phyloP scores from a whole-genome alignment of 83 land plant genomes.

The Diphasiastrum complanatum region DNA sequence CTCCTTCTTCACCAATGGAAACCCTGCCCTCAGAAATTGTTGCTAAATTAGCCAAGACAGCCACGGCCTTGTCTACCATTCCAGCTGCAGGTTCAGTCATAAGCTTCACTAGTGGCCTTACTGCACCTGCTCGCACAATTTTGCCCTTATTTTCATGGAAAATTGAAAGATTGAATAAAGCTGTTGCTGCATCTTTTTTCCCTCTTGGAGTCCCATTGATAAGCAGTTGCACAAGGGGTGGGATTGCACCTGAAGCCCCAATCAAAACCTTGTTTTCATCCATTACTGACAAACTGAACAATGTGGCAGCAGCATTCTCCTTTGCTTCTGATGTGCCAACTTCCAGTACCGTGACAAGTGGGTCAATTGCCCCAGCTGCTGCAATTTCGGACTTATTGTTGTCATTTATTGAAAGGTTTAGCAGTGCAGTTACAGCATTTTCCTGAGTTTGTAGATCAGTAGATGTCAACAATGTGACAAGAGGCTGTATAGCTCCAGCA shows the following conservation, averaged over 20 bases:
- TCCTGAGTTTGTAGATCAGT: conserved; percentile 42
- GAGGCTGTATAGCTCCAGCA: conserved; percentile 43
- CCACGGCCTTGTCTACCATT: conserved; percentile 59
- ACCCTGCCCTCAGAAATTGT: conserved; percentile 39
- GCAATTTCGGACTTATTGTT: conserved; percentile 46
- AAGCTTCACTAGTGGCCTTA: conserved; percentile 32
- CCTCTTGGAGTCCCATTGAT: conserved; percentile 51
- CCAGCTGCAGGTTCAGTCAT: conserved; percentile 45
- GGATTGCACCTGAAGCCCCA: conserved; percentile 49
- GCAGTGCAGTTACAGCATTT: conserved; percentile 52
- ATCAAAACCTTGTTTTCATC: conserved; percentile 48
- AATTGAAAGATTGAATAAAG: conserved; percentile 53
- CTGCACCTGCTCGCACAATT: conserved; percentile 48
- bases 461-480: conserved; percentile 33
- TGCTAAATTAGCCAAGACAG: conserved; percentile 47
- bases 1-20: conserved; percentile 46
- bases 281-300: conserved; percentile 52
- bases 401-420: conserved; percentile 51
- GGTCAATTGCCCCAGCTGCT: conserved; percentile 45
- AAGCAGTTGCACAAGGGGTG: conserved; percentile 44
- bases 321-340: conserved; percentile 40
- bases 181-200: conserved; percentile 64
- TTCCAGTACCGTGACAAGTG: conserved; percentile 49
- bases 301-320: conserved; percentile 62
- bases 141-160: conserved; percentile 41